Conservation (phyloP, 2,329 filamentous ascomycete species). For the Magnaporthiopsis poae region DNA sequence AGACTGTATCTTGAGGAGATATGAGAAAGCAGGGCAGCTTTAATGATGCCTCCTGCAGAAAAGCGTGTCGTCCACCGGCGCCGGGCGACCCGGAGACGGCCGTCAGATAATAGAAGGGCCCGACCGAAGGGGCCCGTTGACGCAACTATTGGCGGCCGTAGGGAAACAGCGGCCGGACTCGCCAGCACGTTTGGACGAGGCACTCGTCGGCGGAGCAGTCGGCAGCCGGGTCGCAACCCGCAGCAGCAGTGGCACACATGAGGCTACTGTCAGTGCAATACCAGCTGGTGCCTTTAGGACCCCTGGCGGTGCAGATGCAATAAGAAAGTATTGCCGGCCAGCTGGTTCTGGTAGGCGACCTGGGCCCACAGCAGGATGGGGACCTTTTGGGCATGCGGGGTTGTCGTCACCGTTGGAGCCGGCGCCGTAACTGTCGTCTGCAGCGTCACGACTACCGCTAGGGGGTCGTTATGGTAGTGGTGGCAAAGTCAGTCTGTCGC, state of each 20-base stretch:
- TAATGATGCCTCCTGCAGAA: no score
- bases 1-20: no score
- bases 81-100: no score
- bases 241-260: neutral
- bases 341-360: neutral
- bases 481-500: slow-evolving; percentile 8
- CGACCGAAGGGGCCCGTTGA: neutral
- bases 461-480: neutral
- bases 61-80: no score
- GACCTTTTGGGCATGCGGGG: no score
- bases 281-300: neutral
- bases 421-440: no score
- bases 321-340: neutral
- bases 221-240: neutral
- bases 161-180: neutral
- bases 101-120: neutral
- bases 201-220: neutral
- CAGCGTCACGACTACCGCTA: no score
- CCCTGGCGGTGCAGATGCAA: neutral
- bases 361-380: no score
- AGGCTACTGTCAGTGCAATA: no score
- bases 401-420: no score
- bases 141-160: neutral
- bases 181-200: neutral
- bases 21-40: no score